A percentile compares a stretch with the other conserved stretches of the same genome.
These are phyloP conservation scores for Fusarium virguliforme DNA, from an alignment of 2,329 filamentous ascomycete genomes.

Conservation along the genomic window DNA sequence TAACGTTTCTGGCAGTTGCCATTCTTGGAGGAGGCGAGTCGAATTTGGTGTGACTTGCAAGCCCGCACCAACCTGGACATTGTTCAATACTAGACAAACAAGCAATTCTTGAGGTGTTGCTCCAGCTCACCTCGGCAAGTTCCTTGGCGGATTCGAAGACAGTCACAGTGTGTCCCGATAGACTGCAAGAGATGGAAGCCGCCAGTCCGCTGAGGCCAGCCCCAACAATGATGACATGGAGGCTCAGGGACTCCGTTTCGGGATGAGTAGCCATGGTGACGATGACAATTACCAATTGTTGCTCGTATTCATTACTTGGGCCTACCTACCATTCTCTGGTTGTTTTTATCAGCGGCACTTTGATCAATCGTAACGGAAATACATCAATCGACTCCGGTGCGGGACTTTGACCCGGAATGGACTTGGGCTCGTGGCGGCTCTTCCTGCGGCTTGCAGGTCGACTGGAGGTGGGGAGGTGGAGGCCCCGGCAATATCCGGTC, in stretches of 20 bases:
- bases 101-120: background rate
- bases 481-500: too few relatives aligned
- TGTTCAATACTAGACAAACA: background rate
- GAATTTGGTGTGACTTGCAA: slow-evolving; percentile 68
- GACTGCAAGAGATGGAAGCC: slow-evolving; percentile 56
- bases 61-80: slow-evolving; percentile 62
- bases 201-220: slow-evolving; percentile 62
- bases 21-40: slow-evolving; percentile 65
- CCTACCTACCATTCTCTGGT: too few relatives aligned
- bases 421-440: too few relatives aligned
- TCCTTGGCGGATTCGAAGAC: slow-evolving; percentile 61
- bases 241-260: background rate
- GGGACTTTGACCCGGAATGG: too few relatives aligned
- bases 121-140: slow-evolving; percentile 58
- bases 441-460: too few relatives aligned
- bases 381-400: too few relatives aligned
- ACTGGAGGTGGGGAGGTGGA: too few relatives aligned
- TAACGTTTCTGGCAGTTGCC: slow-evolving; percentile 65
- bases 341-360: too few relatives aligned
- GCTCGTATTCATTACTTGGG: background rate
- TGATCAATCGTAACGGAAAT: too few relatives aligned
- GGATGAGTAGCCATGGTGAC: too few relatives aligned
- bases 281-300: background rate
- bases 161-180: slow-evolving; percentile 59
- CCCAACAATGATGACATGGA: slow-evolving; percentile 60